Base-by-base conservation (phyloP, 306 rosid genomes). In the Coriaria nepalensis region DNA sequence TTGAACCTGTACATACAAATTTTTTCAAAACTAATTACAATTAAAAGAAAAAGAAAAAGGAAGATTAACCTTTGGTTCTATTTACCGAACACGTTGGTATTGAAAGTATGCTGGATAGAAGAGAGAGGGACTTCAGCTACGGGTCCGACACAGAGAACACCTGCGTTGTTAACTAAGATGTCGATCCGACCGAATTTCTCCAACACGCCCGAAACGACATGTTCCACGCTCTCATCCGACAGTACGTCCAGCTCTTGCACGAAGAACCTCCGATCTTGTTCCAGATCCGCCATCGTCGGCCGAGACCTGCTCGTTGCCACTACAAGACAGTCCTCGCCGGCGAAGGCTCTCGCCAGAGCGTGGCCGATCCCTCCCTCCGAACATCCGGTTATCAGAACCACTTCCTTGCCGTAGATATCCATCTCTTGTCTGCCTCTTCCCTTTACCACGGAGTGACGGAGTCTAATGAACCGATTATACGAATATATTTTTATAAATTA, bases 331-430 rank as follows among this genome's bases (percentile, higher is more conserved):
- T 55, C 63, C 14, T 53, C 65, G 15, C 68, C 76, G 5, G 97
- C 90, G 59, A 90, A 90, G 8, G 80, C 68, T 39, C 72, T 72
- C 38, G 94, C 94, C 15, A 83, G 77, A 13, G 83, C 77, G 57
- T 87, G 68, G 0, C 96, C 96, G 4, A 87, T 78, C 0, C 96
- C 86, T 13, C 93, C 88, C 4, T 48, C 13, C 3, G 78, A 52
- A 40, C 96, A 83, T 2, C 93, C 96, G 0, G 83, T 83, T 50
- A 87, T 58, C 20, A 87, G 65, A n/a, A 87, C 94, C 46, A 87
- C 93, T 50, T 48, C 44, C 40, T 59, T 64, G 15, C 69, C 69
- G 65, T 40, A 50, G n/a, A 36, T 40, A n/a, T 65, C 73, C 69
- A 57, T 68, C 10, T 12, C 15, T 43, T 10, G n/a, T 14, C 10